These are phyloP conservation scores for Zarea fungicola DNA, from an alignment of 2,329 filamentous ascomycete genomes.

Conservation along the genomic window DNA sequence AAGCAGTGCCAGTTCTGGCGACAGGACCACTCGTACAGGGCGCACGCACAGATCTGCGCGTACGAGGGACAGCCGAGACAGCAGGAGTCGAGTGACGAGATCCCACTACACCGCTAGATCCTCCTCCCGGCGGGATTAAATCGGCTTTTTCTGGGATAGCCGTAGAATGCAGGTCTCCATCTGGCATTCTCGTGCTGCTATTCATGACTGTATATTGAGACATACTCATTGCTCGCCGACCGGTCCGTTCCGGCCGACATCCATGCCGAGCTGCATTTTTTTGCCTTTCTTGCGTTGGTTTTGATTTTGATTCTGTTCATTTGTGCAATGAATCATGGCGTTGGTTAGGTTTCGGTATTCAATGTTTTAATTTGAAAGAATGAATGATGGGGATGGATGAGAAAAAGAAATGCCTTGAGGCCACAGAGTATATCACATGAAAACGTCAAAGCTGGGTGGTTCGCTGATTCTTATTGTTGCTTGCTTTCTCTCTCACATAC, in stretches of 20 bases:
- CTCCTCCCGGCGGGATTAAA: slow-evolving; percentile 13
- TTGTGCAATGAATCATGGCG: background rate
- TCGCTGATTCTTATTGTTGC: background rate
- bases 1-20: slow-evolving; percentile 44
- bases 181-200: no score
- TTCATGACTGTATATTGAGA: background rate
- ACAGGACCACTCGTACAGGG: slow-evolving; percentile 33
- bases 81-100: slow-evolving; percentile 14
- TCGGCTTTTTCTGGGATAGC: background rate
- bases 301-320: background rate
- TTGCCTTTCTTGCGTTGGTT: background rate
- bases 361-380: slow-evolving; percentile 1
- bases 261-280: background rate
- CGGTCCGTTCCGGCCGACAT: background rate
- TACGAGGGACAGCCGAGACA: slow-evolving; percentile 24
- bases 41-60: slow-evolving; percentile 18
- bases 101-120: slow-evolving; percentile 27
- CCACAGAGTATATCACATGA: background rate
- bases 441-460: background rate
- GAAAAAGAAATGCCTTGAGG: background rate
- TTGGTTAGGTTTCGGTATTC: background rate
- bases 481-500: slow-evolving; percentile 3
- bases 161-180: no score
- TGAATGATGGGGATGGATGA: background rate
- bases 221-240: background rate